phyloP scores from a whole-genome alignment of 257 asterid species.

The Solanum paucissectum region DNA sequence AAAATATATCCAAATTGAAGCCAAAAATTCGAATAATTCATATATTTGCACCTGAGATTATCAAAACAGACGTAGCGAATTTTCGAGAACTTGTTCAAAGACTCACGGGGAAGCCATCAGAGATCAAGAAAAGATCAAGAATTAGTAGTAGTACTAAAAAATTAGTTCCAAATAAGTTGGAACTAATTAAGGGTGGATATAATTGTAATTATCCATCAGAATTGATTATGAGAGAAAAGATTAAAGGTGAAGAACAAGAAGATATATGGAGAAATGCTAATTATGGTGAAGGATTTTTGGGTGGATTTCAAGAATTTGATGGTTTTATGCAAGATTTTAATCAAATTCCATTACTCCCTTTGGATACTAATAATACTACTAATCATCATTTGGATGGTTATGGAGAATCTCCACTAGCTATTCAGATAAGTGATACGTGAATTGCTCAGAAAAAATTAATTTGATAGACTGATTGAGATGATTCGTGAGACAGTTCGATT shows the following conservation, averaged over 20 bases:
- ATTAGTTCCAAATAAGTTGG: neutral
- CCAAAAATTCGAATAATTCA: constrained; percentile 82
- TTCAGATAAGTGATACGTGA: neutral
- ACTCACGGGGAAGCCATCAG: constrained; percentile 81
- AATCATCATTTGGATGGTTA: neutral
- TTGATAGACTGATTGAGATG: neutral
- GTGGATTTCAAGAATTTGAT: constrained; percentile 47
- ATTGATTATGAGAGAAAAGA: constrained; percentile 20
- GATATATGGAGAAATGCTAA: constrained; percentile 50
- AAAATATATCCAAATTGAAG: constrained; percentile 42
- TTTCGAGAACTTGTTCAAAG: constrained; percentile 76
- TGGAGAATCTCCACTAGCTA: neutral
- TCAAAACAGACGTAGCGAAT: constrained; percentile 62
- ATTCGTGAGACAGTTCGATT: neutral
- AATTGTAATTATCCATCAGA: neutral
- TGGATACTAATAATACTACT: neutral
- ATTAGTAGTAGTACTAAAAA: neutral
- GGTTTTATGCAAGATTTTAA: constrained; percentile 52
- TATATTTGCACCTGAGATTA: constrained; percentile 86
- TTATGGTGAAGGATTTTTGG: constrained; percentile 58
- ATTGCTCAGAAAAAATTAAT: neutral
- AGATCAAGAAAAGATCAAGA: neutral
- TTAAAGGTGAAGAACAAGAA: constrained; percentile 66
- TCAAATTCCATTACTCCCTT: constrained; percentile 29
- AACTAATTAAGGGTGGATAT: neutral